These are phyloP conservation scores for Colletotrichum gloeosporioides DNA, from an alignment of 2,329 filamentous ascomycete species.

Conservation along the genomic window DNA sequence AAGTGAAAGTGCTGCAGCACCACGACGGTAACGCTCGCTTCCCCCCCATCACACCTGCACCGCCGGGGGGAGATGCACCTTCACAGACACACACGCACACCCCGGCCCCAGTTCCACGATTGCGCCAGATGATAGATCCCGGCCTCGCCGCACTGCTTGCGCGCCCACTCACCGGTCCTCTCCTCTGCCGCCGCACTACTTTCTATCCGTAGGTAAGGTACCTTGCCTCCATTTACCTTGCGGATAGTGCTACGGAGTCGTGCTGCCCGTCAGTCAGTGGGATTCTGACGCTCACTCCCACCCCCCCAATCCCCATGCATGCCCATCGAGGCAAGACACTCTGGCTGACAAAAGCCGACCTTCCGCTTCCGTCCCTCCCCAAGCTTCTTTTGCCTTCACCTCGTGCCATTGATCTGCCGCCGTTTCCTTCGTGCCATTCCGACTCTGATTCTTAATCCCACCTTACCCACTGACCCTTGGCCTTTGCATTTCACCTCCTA, in stretches of 20 bases:
- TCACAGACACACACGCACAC: neutral
- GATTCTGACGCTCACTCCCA: neutral
- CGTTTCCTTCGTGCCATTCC: neutral
- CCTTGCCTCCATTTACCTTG: neutral
- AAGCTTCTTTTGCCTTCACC: neutral
- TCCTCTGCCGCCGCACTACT: neutral
- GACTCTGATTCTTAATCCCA: conserved; percentile 2
- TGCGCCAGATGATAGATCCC: conserved; percentile 18
- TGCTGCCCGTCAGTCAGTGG: neutral
- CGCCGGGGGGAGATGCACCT: neutral
- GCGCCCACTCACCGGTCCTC: neutral
- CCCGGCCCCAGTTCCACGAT: conserved; percentile 12
- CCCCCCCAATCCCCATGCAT: neutral
- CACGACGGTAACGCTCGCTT: neutral
- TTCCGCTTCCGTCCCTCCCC: conserved; percentile 9
- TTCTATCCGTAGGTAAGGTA: neutral
- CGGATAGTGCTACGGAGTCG: neutral
- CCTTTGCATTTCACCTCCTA: neutral
- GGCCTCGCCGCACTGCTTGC: neutral
- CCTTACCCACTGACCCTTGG: neutral
- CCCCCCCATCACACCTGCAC: neutral
- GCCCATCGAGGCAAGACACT: neutral
- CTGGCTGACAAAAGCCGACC: conserved; percentile 22
- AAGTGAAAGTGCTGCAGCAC: neutral
- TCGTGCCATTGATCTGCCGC: conserved; percentile 13